Conservation (phyloP, 768 basidiomycete species). For the Cystofilobasidium capitatum region DNA sequence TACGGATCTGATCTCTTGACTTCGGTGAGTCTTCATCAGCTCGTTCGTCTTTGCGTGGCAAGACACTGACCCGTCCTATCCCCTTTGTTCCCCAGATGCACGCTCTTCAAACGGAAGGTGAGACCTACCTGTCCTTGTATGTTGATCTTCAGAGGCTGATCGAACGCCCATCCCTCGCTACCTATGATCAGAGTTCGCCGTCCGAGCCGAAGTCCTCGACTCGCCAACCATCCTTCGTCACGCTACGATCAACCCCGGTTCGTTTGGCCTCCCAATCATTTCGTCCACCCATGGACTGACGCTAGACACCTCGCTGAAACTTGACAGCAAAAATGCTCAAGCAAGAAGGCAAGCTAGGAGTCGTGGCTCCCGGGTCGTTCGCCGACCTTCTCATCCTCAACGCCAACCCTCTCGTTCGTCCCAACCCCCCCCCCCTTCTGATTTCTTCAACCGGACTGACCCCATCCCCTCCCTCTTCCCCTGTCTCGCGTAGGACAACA, state of each 20-base stretch:
- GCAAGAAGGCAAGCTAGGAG: slow-evolving; percentile 40
- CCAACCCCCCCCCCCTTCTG: too few species aligned
- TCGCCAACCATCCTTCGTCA: slow-evolving; percentile 41
- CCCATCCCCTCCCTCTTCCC: neutral
- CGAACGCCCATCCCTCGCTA: neutral
- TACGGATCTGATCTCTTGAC: slow-evolving; percentile 43
- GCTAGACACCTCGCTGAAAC: too few species aligned
- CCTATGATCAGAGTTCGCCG: slow-evolving; percentile 43
- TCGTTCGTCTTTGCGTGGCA: neutral
- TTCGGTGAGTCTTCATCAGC: slow-evolving; percentile 37
- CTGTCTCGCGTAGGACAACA: slow-evolving; percentile 34
- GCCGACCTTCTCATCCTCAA: slow-evolving; percentile 45
- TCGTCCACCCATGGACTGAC: neutral
- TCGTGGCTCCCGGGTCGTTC: slow-evolving; percentile 39
- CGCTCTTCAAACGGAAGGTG: slow-evolving; percentile 48
- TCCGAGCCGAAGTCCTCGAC: slow-evolving; percentile 40
- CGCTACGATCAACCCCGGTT: slow-evolving; percentile 42
- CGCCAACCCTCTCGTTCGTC: slow-evolving; percentile 40
- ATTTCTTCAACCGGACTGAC: neutral
- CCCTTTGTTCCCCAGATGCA: slow-evolving; percentile 42
- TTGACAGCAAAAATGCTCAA: slow-evolving; percentile 42
- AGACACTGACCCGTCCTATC: neutral
- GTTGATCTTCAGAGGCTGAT: too few species aligned
- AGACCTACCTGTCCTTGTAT: slow-evolving; percentile 1
- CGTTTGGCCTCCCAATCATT: neutral